Evolutionary conservation across 1,284 basidiomycete species (phyloP).

Genomic region (Rhodotorula sp.): DNA sequence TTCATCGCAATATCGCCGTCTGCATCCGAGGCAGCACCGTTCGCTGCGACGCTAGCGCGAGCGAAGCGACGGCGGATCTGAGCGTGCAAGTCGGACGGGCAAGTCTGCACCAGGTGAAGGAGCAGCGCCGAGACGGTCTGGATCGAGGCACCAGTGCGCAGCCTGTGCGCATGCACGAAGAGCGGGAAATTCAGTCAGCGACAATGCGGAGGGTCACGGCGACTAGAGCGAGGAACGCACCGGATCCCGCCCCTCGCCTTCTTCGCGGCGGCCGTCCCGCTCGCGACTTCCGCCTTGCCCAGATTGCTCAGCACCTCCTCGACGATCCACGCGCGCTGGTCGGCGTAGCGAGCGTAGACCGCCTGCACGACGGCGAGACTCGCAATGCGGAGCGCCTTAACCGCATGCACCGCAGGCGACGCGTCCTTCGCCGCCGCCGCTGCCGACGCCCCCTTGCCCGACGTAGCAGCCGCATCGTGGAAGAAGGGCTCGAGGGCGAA

Average conservation of each 20-base stretch:
- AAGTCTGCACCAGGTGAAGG: slow-evolving; percentile 93
- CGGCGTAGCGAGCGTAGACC: slow-evolving; percentile 86
- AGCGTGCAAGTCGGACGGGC: slow-evolving; percentile 72
- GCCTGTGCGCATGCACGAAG: slow-evolving; percentile 38
- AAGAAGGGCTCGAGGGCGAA: slow-evolving; percentile 91
- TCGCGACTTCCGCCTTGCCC: slow-evolving; percentile 81
- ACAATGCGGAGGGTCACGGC: background rate
- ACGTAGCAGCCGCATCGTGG: slow-evolving; percentile 66
- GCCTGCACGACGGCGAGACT: slow-evolving; percentile 48
- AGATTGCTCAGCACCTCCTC: slow-evolving; percentile 89
- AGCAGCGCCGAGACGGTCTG: slow-evolving; percentile 88
- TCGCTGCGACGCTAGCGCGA: slow-evolving; percentile 43
- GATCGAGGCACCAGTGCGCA: slow-evolving; percentile 65
- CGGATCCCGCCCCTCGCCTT: slow-evolving; percentile 70
- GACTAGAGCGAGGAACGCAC: slow-evolving; percentile 54
- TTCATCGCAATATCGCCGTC: background rate
- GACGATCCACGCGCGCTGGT: slow-evolving; percentile 91
- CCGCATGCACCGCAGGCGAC: background rate
- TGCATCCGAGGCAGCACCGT: background rate
- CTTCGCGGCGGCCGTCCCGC: slow-evolving; percentile 63
- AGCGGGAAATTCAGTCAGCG: too few relatives aligned
- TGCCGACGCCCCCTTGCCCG: background rate
- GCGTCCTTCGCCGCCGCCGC: slow-evolving; percentile 45
- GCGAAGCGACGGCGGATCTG: slow-evolving; percentile 54
- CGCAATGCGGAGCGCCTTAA: slow-evolving; percentile 26